Conservation (phyloP, 768 basidiomycete genomes). For the Rhizopogon vesiculosus region DNA sequence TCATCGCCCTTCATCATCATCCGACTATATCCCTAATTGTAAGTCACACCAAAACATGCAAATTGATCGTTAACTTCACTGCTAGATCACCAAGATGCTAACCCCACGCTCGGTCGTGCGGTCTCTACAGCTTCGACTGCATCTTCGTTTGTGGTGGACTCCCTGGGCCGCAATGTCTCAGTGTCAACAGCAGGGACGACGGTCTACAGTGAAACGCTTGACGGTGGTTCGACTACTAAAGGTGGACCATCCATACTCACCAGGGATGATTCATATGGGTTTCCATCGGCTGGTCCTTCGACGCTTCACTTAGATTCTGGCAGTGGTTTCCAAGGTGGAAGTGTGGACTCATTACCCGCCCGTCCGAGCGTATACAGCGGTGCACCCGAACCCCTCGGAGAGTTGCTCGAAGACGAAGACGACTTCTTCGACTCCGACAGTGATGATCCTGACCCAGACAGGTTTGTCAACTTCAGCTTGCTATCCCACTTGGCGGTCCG, state of each 20-base stretch:
- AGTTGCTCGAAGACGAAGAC: constrained; percentile 18
- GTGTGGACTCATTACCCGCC: constrained; percentile 23
- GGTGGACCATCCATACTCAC: constrained; percentile 9
- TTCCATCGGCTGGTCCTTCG: constrained; percentile 19
- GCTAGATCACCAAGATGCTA: constrained; percentile 9
- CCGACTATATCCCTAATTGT: constrained; percentile 17
- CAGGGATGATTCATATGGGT: constrained; percentile 12
- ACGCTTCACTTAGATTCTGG: constrained; percentile 14
- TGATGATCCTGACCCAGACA: constrained; percentile 62
- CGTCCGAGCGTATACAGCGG: constrained; percentile 15
- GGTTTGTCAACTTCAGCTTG: constrained; percentile 85
- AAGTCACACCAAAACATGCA: constrained; percentile 5
- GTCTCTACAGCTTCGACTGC: constrained; percentile 23
- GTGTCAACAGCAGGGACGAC: constrained; percentile 21
- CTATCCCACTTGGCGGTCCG: constrained; percentile 87
- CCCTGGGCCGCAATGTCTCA: constrained; percentile 21
- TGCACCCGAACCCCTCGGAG: constrained; percentile 15
- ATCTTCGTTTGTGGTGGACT: constrained; percentile 21
- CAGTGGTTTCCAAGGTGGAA: constrained; percentile 11
- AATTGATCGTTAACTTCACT: constrained; percentile 3
- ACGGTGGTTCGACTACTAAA: constrained; percentile 9
- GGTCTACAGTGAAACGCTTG: constrained; percentile 8
- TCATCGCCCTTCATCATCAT: constrained; percentile 12
- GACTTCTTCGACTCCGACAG: constrained; percentile 34
- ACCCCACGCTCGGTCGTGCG: constrained; percentile 20